phyloP scores from a whole-genome alignment of 495 filamentous ascomycete species.

The Penicillium riverlandense region DNA sequence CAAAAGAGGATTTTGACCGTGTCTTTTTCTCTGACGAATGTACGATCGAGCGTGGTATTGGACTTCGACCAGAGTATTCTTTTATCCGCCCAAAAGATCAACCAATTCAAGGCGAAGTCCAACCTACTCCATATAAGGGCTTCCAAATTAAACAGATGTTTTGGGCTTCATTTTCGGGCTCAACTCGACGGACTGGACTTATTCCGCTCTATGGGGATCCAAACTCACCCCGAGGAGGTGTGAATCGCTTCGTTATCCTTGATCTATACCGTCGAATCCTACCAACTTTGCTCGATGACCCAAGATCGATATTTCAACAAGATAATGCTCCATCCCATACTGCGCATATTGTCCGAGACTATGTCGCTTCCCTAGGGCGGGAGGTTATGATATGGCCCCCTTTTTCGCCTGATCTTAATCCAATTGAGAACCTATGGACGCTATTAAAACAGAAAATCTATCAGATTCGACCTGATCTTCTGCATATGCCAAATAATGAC shows the following conservation, averaged over 20 bases:
- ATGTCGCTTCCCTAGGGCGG: background rate
- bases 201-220: background rate
- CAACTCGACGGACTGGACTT: background rate
- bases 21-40: slow-evolving; percentile 3
- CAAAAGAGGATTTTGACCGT: background rate
- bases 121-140: background rate
- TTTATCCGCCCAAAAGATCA: background rate
- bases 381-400: slow-evolving; percentile 6
- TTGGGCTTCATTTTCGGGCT: no score
- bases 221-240: background rate
- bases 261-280: slow-evolving; percentile 3
- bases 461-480: slow-evolving; percentile 1
- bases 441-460: slow-evolving; percentile 10
- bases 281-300: slow-evolving; percentile 1
- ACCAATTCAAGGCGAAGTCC: background rate
- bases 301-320: slow-evolving; percentile 5
- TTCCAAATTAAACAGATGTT: no score
- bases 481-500: slow-evolving; percentile 1
- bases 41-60: background rate
- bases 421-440: slow-evolving; percentile 14
- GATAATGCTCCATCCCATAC: slow-evolving; percentile 12
- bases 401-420: slow-evolving; percentile 7
- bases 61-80: background rate
- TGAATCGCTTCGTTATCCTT: slow-evolving; percentile 2
- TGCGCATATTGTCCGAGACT: slow-evolving; percentile 3